Percentiles rank a stretch among this genome's conserved stretches.
Conservation (phyloP, 441 rosid species). For the Jatropha multifida region DNA sequence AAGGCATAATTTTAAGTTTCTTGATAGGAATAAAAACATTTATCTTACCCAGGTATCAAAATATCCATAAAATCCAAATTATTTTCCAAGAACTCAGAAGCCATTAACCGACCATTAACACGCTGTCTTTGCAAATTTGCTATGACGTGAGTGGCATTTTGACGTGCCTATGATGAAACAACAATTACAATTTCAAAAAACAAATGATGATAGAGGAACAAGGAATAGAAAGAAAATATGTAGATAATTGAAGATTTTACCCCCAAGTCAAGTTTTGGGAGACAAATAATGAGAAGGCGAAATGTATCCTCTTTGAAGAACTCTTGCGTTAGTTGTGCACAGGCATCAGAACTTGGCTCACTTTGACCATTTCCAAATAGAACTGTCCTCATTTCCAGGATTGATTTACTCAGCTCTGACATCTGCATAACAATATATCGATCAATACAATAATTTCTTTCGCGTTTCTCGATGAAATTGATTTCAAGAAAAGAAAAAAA, state of each 20-base stretch:
- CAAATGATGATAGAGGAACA: too few relatives aligned
- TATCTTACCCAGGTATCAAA: slow-evolving; percentile 59
- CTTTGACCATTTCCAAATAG: slow-evolving; percentile 80
- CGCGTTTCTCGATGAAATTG: neutral
- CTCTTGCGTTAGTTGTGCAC: slow-evolving; percentile 79
- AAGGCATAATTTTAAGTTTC: too few relatives aligned
- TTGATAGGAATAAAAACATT: too few relatives aligned
- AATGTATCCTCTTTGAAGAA: slow-evolving; percentile 71
- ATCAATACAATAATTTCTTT: neutral
- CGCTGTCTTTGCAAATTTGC: slow-evolving; percentile 92
- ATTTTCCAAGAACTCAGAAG: slow-evolving; percentile 74
- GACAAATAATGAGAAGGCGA: slow-evolving; percentile 63
- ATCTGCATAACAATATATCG: slow-evolving; percentile 38
- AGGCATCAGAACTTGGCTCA: slow-evolving; percentile 86
- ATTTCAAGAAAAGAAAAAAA: neutral
- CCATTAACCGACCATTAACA: slow-evolving; percentile 65
- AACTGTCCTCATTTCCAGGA: slow-evolving; percentile 70
- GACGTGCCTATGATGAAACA: slow-evolving; percentile 50
- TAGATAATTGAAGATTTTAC: slow-evolving; percentile 29
- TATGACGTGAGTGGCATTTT: slow-evolving; percentile 89
- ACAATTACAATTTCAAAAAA: neutral
- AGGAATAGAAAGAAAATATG: too few relatives aligned
- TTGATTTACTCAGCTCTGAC: slow-evolving; percentile 59
- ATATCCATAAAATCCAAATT: slow-evolving; percentile 76
- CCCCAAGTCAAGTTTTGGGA: slow-evolving; percentile 81